Evolutionary conservation across 1,139 yeast species (phyloP).

Genomic region (Blastobotrys aristatus): DNA sequence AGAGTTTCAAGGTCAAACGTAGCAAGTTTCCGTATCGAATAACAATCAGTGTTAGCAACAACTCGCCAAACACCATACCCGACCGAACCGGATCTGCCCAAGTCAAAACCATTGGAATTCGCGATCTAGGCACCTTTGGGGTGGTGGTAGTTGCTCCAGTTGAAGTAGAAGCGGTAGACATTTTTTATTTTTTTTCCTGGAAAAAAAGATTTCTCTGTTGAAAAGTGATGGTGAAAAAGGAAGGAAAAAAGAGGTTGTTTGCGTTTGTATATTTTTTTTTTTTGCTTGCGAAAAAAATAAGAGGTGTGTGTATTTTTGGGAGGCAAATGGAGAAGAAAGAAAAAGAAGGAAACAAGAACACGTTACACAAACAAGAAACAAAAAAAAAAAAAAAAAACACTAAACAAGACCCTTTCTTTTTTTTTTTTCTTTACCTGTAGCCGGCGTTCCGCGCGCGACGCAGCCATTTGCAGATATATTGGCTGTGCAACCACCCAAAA

Average conservation of each 20-base stretch:
- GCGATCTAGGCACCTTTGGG: constrained; percentile 4
- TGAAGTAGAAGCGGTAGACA: constrained; percentile 1
- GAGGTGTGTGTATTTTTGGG: too few relatives aligned
- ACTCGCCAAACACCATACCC: constrained; percentile 68
- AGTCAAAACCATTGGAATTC: constrained; percentile 50
- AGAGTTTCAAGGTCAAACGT: constrained; percentile 55
- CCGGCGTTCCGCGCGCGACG: too few relatives aligned
- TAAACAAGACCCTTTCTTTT: too few relatives aligned
- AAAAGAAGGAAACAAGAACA: background rate
- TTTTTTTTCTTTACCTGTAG: too few relatives aligned
- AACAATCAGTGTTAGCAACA: constrained; percentile 53
- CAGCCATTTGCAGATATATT: too few relatives aligned
- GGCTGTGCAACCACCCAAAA: too few relatives aligned
- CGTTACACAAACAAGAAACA: background rate
- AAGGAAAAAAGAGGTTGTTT: background rate
- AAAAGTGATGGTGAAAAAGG: background rate
- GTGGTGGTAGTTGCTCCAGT: background rate
- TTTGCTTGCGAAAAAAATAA: too few relatives aligned
- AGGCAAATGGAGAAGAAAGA: background rate
- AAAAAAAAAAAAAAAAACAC: background rate
- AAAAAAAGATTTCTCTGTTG: too few relatives aligned
- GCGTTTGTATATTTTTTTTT: too few relatives aligned
- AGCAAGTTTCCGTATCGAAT: constrained; percentile 67
- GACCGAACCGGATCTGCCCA: constrained; percentile 82
- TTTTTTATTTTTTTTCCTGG: background rate